phyloP scores from a whole-genome alignment of 192 early-diverging fungal genomes.

The Neocallimastix lanati region DNA sequence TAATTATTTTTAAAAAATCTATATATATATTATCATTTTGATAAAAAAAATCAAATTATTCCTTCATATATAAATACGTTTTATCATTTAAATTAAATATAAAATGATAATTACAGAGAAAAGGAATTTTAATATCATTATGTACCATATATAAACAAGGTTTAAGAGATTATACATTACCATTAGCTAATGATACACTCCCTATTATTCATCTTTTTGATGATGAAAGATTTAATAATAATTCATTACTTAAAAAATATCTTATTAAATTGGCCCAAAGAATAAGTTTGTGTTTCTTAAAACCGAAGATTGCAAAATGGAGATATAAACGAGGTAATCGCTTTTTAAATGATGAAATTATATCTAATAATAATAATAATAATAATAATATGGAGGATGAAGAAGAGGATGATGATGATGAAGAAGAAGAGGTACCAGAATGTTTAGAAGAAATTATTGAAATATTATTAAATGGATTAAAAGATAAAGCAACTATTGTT shows the following conservation, averaged over 20 bases:
- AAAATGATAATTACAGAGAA: slow-evolving; percentile 7
- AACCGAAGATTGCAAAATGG: slow-evolving; percentile 47
- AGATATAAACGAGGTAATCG: slow-evolving; percentile 42
- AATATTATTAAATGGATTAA: slow-evolving; percentile 59
- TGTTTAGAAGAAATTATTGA: slow-evolving; percentile 67
- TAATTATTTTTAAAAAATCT: too few relatives aligned
- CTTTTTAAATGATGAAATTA: not conserved
- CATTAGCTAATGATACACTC: slow-evolving; percentile 12
- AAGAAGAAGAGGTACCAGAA: slow-evolving; percentile 59
- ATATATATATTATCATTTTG: too few relatives aligned
- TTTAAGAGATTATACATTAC: slow-evolving; percentile 37
- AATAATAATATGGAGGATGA: slow-evolving; percentile 10
- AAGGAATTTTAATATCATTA: slow-evolving; percentile 44
- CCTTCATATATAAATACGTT: too few relatives aligned
- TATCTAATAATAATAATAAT: slow-evolving; percentile 9
- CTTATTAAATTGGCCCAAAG: slow-evolving; percentile 68
- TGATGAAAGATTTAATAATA: slow-evolving; percentile 34
- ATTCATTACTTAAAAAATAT: slow-evolving; percentile 61
- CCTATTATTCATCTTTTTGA: slow-evolving; percentile 17
- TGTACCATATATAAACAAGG: slow-evolving; percentile 50
- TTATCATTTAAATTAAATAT: not conserved
- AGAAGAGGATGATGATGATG: slow-evolving; percentile 21
- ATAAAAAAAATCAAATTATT: too few relatives aligned
- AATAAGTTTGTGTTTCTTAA: slow-evolving; percentile 58
- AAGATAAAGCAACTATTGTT: slow-evolving; percentile 83